Evolutionary conservation across 2,329 filamentous ascomycete species (phyloP).

Genomic region (Zasmidium cellare): DNA sequence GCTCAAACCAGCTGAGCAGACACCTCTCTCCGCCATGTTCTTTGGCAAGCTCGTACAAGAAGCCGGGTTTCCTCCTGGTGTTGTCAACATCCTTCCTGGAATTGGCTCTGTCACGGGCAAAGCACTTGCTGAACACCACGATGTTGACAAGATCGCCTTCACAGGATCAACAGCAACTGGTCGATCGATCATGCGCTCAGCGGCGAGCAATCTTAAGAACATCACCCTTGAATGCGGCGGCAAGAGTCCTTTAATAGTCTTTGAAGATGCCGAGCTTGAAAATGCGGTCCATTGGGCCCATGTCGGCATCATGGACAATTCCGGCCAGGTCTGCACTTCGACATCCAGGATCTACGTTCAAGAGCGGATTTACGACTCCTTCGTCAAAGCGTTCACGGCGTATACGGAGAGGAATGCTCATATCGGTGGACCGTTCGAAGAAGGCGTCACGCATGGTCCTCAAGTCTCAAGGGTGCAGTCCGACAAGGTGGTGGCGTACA

Average conservation of each 20-base stretch:
- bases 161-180: constrained; percentile 74
- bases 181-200: constrained; percentile 73
- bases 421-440: constrained; percentile 69
- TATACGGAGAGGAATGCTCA: constrained; percentile 56
- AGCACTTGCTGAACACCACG: constrained; percentile 65
- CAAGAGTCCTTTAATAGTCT: constrained; percentile 59
- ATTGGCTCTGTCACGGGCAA: constrained; percentile 67
- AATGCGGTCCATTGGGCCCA: constrained; percentile 69
- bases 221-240: constrained; percentile 63
- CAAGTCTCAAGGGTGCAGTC: constrained; percentile 72
- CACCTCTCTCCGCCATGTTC: constrained; percentile 45
- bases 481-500: constrained; percentile 32
- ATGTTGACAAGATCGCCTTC: constrained; percentile 76
- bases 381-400: constrained; percentile 62
- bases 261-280: constrained; percentile 59
- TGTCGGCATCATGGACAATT: constrained; percentile 57
- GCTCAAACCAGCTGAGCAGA: constrained; percentile 58
- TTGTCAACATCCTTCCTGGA: constrained; percentile 75
- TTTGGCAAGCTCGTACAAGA: constrained; percentile 68
- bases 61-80: constrained; percentile 75
- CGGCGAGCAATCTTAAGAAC: constrained; percentile 62
- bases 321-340: constrained; percentile 61
- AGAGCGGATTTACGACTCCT: constrained; percentile 60
- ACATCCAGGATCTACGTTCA: constrained; percentile 60
- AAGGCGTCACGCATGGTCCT: constrained; percentile 71